These are phyloP conservation scores for Gossypium schwendimanii DNA, from an alignment of 441 rosid species.

Conservation along the genomic window DNA sequence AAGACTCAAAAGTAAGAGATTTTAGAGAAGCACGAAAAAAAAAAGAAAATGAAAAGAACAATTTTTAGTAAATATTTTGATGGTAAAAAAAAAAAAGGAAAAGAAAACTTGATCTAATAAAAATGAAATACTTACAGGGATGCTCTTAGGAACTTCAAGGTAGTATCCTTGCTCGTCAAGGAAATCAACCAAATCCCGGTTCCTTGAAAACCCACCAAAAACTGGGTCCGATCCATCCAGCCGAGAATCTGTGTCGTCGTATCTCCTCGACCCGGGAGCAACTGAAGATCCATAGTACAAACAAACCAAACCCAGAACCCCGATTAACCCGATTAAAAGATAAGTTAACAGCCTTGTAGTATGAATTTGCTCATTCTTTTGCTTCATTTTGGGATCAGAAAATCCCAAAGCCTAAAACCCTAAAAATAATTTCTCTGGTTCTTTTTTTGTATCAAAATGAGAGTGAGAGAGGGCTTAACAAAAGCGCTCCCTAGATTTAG, in stretches of 20 bases:
- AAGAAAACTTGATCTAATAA: not conserved
- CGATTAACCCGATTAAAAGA: slow-evolving; percentile 48
- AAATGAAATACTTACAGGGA: slow-evolving; percentile 46
- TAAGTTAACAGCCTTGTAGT: slow-evolving; percentile 45
- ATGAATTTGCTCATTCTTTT: slow-evolving; percentile 37
- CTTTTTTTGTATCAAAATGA: not conserved
- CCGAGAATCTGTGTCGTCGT: slow-evolving; percentile 31
- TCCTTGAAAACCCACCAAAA: slow-evolving; percentile 21
- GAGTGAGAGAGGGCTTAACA: not conserved
- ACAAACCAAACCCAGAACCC: slow-evolving; percentile 60
- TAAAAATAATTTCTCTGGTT: not conserved
- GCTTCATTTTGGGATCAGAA: slow-evolving; percentile 38
- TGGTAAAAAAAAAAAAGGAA: not conserved
- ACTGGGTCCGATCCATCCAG: slow-evolving; percentile 40
- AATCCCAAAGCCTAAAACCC: not conserved
- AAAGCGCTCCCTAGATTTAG: not conserved
- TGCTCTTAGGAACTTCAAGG: slow-evolving; percentile 41
- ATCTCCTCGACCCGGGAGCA: slow-evolving; percentile 56
- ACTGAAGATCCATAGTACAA: slow-evolving; percentile 68
- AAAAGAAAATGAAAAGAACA: not conserved
- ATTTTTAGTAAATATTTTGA: not conserved
- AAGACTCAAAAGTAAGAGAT: not conserved
- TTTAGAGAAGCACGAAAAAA: not conserved
- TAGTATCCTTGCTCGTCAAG: slow-evolving; percentile 28
- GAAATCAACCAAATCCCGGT: slow-evolving; percentile 29